A percentile compares a stretch with the other conserved stretches of the same genome.
Conservation (phyloP, 257 asterid genomes). For the Nicotiana benthamiana region DNA sequence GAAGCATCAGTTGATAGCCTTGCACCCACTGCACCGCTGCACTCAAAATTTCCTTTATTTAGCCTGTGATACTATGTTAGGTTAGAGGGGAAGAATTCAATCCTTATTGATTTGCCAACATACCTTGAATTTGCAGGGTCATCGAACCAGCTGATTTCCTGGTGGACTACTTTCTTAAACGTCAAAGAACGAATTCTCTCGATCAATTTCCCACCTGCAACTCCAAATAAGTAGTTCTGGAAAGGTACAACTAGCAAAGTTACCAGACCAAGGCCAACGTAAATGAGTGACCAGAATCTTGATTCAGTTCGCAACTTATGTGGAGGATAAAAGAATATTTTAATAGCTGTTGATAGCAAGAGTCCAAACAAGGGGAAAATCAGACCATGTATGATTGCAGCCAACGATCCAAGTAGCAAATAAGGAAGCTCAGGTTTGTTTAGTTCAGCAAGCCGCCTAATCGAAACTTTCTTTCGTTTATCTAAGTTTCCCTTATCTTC, state of each 20-base stretch:
- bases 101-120: neutral
- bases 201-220: slow-evolving; percentile 73
- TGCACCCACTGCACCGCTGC: slow-evolving; percentile 84
- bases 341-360: slow-evolving; percentile 51
- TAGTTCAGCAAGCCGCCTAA: slow-evolving; percentile 40
- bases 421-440: slow-evolving; percentile 59
- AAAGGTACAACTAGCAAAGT: slow-evolving; percentile 36
- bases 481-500: slow-evolving; percentile 11
- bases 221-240: slow-evolving; percentile 64
- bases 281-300: slow-evolving; percentile 52
- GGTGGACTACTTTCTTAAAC: slow-evolving; percentile 66
- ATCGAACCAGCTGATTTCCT: slow-evolving; percentile 86
- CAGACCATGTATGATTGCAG: slow-evolving; percentile 49
- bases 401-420: slow-evolving; percentile 53
- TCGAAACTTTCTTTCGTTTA: slow-evolving; percentile 32
- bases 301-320: slow-evolving; percentile 35
- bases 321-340: slow-evolving; percentile 56
- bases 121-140: slow-evolving; percentile 87
- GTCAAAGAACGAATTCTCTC: slow-evolving; percentile 58
- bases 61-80: neutral
- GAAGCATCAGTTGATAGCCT: slow-evolving; percentile 74
- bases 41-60: slow-evolving; percentile 4
- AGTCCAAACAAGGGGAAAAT: slow-evolving; percentile 68
- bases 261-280: slow-evolving; percentile 30
- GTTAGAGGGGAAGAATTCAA: neutral